A percentile compares a stretch with the other conserved stretches of the same genome.
These are phyloP conservation scores for Cinnamomum chago DNA, from an alignment of 164 flowering plant genomes.

Conservation along the genomic window DNA sequence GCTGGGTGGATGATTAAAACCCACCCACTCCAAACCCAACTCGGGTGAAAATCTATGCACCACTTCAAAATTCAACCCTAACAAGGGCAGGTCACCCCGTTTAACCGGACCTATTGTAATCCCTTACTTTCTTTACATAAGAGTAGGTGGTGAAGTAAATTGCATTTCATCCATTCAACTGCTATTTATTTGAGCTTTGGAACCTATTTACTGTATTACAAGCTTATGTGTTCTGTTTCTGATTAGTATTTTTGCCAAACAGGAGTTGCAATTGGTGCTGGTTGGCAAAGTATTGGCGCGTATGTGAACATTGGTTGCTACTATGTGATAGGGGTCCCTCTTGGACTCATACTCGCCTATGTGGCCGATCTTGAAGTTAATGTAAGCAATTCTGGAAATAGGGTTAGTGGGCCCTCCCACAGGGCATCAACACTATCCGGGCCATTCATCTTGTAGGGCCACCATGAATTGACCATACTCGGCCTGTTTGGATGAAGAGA, in stretches of 20 bases:
- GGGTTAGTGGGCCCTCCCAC: neutral
- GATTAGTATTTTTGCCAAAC: neutral
- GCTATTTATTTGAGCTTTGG: neutral
- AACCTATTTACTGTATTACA: no score
- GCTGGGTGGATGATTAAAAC: no score
- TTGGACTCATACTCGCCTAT: slow-evolving; percentile 42
- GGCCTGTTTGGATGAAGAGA: neutral
- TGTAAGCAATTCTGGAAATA: slow-evolving; percentile 11
- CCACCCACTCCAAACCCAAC: no score
- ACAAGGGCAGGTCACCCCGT: no score
- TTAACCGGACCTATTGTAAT: neutral
- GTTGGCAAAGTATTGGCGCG: slow-evolving; percentile 43
- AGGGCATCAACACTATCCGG: neutral
- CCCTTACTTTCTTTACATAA: neutral
- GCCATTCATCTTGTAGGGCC: neutral
- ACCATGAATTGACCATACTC: neutral
- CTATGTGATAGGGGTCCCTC: slow-evolving; percentile 37
- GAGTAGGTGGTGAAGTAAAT: neutral
- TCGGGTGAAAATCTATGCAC: no score
- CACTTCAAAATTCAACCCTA: no score
- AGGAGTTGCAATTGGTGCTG: slow-evolving; percentile 67
- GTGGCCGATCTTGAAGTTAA: slow-evolving; percentile 20
- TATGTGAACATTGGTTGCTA: slow-evolving; percentile 41
- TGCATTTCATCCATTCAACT: neutral
- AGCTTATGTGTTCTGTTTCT: neutral